A percentile compares a stretch with the other conserved stretches of the same genome.
Evolutionary conservation across 2,329 filamentous ascomycete species (phyloP).

Genomic region (Clarireedia homoeocarpa): DNA sequence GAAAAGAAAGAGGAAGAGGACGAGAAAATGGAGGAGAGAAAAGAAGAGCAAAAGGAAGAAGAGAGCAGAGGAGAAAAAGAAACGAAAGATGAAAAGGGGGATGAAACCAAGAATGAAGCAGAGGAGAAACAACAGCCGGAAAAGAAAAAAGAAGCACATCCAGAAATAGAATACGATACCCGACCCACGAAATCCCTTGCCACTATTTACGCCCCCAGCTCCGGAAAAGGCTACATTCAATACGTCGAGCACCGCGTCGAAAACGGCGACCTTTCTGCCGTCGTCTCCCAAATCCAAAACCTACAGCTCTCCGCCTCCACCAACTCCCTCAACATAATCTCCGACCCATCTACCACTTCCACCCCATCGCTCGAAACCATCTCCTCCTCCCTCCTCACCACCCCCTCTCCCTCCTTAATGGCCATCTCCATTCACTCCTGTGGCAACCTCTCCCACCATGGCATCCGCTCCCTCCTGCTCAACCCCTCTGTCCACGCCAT

Average conservation of each 20-base stretch:
- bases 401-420: slow-evolving; percentile 46
- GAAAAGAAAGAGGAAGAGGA: too few relatives aligned
- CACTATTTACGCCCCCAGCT: slow-evolving; percentile 45
- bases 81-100: too few relatives aligned
- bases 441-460: slow-evolving; percentile 94
- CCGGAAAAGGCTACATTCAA: slow-evolving; percentile 63
- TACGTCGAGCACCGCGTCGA: slow-evolving; percentile 70
- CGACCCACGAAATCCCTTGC: slow-evolving; percentile 43
- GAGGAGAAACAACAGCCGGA: slow-evolving; percentile 13
- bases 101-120: too few relatives aligned
- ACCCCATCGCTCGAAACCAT: background rate
- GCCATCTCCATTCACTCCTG: slow-evolving; percentile 95
- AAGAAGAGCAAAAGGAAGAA: background rate
- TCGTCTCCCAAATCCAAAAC: slow-evolving; percentile 54
- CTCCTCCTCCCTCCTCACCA: background rate
- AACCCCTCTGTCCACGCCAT: slow-evolving; percentile 84
- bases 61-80: background rate
- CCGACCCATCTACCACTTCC: background rate
- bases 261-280: slow-evolving; percentile 61
- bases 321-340: background rate
- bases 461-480: slow-evolving; percentile 74
- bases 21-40: too few relatives aligned
- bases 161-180: slow-evolving; percentile 35
- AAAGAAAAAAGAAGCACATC: slow-evolving; percentile 4
- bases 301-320: slow-evolving; percentile 25